Evolutionary conservation across 129 eudicot species (phyloP).

Genomic region (Flaveria sonorensis): DNA sequence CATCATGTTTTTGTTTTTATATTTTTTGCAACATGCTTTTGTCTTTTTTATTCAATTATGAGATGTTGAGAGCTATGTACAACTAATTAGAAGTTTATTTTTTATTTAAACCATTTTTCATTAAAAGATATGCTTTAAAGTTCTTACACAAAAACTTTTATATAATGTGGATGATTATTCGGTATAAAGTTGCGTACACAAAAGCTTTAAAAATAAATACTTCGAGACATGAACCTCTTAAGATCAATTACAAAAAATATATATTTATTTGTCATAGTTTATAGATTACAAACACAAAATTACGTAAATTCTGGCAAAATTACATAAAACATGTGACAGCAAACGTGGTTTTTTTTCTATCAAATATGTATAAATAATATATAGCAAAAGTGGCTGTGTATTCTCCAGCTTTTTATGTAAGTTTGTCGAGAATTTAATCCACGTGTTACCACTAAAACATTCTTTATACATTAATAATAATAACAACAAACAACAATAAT

Average conservation of each 20-base stretch:
- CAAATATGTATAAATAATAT: background rate
- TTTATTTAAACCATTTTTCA: background rate
- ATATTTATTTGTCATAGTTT: background rate
- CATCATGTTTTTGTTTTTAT: background rate
- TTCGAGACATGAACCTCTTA: slow-evolving; percentile 10
- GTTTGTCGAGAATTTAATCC: slow-evolving; percentile 22
- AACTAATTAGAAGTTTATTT: background rate
- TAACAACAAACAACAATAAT: too few relatives aligned
- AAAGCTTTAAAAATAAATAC: background rate
- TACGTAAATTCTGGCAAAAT: slow-evolving; percentile 17
- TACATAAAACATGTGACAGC: slow-evolving; percentile 35
- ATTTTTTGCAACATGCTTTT: background rate
- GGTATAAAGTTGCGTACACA: background rate
- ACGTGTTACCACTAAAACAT: slow-evolving; percentile 14
- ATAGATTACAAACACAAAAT: slow-evolving; percentile 2
- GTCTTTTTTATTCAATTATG: background rate
- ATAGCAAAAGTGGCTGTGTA: slow-evolving; percentile 18
- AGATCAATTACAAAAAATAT: background rate
- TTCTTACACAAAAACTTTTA: background rate
- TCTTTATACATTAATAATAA: background rate
- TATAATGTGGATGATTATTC: background rate
- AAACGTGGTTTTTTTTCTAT: slow-evolving; percentile 17
- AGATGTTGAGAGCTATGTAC: background rate
- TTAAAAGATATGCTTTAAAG: background rate
- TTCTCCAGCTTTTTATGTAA: slow-evolving; percentile 27